A percentile compares a stretch with the other conserved stretches of the same genome.
Conservation (phyloP, 2,329 filamentous ascomycete species). For the Diaporthe amygdali region DNA sequence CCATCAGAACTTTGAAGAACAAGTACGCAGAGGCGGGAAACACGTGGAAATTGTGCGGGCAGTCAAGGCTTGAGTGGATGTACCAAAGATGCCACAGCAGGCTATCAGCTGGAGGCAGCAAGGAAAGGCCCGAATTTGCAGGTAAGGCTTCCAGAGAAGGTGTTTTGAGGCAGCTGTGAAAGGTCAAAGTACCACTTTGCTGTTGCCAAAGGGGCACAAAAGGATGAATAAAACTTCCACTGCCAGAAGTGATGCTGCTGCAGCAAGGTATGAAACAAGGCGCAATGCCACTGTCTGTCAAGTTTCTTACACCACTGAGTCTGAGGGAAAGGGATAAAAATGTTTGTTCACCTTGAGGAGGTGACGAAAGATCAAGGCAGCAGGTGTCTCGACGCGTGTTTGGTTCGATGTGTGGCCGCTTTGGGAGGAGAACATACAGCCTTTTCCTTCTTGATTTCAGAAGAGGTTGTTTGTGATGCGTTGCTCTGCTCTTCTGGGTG, state of each 20-base stretch:
- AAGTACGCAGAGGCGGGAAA: background rate
- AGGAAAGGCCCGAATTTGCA: background rate
- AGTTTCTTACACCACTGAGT: too few relatives aligned
- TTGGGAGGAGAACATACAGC: background rate
- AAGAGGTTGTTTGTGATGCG: background rate
- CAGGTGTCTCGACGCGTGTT: background rate
- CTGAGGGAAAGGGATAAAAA: background rate
- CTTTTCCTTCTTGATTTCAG: background rate
- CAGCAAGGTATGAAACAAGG: background rate
- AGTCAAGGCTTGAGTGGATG: background rate
- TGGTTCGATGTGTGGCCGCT: background rate
- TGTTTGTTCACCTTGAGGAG: background rate
- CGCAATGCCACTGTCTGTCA: background rate
- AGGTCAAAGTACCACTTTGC: background rate
- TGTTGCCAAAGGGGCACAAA: background rate
- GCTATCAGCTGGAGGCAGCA: background rate
- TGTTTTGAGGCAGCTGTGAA: background rate
- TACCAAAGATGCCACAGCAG: background rate
- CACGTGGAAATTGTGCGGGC: background rate
- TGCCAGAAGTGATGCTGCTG: background rate
- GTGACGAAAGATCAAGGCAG: too few relatives aligned
- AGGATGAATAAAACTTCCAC: too few relatives aligned
- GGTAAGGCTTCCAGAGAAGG: too few relatives aligned
- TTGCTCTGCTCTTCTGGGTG: background rate
- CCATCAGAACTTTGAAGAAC: background rate